Evolutionary conservation across 2,329 filamentous ascomycete genomes (phyloP).

Genomic region (Colletotrichum agaves): DNA sequence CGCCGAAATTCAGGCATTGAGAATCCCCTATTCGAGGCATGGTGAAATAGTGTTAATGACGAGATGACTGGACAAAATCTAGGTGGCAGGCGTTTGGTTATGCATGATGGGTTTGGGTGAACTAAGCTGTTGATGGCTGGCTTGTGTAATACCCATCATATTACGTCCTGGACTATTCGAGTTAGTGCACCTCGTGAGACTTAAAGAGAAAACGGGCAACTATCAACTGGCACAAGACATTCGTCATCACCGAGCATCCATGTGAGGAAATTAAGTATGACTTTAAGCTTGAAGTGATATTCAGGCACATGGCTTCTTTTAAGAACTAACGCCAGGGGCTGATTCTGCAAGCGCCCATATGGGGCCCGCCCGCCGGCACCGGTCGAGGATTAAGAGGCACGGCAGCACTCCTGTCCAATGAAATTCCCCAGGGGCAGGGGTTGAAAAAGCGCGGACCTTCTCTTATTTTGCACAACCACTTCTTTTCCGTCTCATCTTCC

Average conservation of each 20-base stretch:
- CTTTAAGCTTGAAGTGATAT: conserved; percentile 24
- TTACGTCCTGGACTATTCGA: too few relatives aligned
- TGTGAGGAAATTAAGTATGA: not conserved
- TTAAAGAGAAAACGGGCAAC: not conserved
- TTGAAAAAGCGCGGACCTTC: conserved; percentile 23
- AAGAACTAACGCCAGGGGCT: not conserved
- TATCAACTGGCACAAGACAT: not conserved
- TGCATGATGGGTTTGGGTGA: not conserved
- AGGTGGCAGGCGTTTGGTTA: not conserved
- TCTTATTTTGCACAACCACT: conserved; percentile 12
- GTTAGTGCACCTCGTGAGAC: too few relatives aligned
- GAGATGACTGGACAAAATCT: not conserved
- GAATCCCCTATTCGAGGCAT: not conserved
- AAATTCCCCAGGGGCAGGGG: not conserved
- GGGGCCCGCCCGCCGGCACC: conserved; percentile 9
- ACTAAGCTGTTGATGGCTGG: too few relatives aligned
- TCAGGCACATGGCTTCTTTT: not conserved
- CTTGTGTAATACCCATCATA: too few relatives aligned
- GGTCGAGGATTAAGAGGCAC: not conserved
- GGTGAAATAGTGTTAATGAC: not conserved
- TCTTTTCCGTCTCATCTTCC: conserved; percentile 29
- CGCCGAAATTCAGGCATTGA: not conserved
- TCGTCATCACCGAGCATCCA: not conserved
- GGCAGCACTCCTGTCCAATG: conserved; percentile 22
- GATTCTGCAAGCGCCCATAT: conserved; percentile 11